These are phyloP conservation scores for Onygena corvina DNA, from an alignment of 2,329 filamentous ascomycete species.

Conservation along the genomic window DNA sequence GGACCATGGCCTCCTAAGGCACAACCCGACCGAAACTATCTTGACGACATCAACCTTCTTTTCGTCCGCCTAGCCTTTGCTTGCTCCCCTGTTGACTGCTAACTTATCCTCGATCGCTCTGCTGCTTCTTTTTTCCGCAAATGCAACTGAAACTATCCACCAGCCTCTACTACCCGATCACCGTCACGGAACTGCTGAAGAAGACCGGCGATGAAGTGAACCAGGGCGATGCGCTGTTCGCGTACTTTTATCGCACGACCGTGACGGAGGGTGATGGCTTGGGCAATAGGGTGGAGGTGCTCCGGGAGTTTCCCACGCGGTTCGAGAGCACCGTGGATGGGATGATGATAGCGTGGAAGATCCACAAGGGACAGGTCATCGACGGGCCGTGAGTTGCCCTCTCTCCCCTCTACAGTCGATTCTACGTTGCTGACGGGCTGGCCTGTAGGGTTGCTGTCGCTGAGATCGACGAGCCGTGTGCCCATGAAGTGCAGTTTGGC, in stretches of 20 bases:
- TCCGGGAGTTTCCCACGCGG: slow-evolving; percentile 59
- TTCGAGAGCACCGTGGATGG: slow-evolving; percentile 81
- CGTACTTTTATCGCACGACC: slow-evolving; percentile 73
- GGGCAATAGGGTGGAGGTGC: slow-evolving; percentile 57
- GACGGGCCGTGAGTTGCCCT: slow-evolving; percentile 29
- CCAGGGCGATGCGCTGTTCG: slow-evolving; percentile 66
- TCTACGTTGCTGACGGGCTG: background rate
- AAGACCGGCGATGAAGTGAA: slow-evolving; percentile 60
- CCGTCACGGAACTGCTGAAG: slow-evolving; percentile 73
- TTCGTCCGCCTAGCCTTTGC: background rate
- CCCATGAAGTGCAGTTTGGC: slow-evolving; percentile 80
- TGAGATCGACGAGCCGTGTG: slow-evolving; percentile 79
- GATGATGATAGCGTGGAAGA: slow-evolving; percentile 61
- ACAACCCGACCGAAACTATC: background rate
- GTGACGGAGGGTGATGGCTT: slow-evolving; percentile 57
- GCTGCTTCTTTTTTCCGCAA: background rate
- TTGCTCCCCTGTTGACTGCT: too few species aligned
- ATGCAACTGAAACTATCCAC: slow-evolving; percentile 40
- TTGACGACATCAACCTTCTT: background rate
- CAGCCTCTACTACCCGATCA: slow-evolving; percentile 81
- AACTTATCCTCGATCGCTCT: background rate
- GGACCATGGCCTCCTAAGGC: slow-evolving; percentile 1
- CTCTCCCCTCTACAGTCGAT: background rate
- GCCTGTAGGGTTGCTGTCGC: slow-evolving; percentile 44
- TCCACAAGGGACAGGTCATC: slow-evolving; percentile 40